phyloP scores from a whole-genome alignment of 345 rosid genomes.

The Odontarrhena argentea region DNA sequence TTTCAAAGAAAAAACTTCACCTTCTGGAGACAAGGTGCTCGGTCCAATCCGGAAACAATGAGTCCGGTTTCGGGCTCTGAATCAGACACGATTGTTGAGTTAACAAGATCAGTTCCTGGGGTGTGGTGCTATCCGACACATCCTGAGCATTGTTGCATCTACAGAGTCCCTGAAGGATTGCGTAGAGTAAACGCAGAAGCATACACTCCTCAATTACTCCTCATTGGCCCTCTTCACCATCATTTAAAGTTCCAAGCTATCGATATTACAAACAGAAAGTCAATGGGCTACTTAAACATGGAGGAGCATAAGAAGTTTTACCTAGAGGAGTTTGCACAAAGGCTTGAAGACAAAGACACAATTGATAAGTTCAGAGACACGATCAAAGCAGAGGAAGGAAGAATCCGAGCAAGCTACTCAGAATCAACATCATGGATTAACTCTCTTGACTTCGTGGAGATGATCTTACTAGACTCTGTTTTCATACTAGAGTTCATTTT shows the following conservation, averaged over 20 bases:
- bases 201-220: background rate
- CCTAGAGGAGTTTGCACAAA: background rate
- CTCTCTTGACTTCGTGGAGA: background rate
- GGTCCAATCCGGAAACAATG: background rate
- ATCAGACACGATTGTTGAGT: background rate
- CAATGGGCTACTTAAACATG: conserved; percentile 10
- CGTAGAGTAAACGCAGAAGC: conserved; percentile 8
- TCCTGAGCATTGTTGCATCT: background rate
- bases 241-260: background rate
- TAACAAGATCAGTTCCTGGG: background rate
- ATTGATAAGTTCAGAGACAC: background rate
- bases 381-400: background rate
- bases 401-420: conserved; percentile 17
- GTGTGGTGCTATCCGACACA: background rate
- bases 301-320: conserved; percentile 1
- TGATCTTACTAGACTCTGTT: conserved; percentile 33
- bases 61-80: background rate
- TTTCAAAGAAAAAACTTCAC: too few relatives aligned
- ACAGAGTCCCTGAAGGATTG: conserved; percentile 6
- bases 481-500: conserved; percentile 30
- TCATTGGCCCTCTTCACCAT: conserved; percentile 1
- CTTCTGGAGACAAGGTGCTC: too few relatives aligned
- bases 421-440: conserved; percentile 15
- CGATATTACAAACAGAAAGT: conserved; percentile 7
- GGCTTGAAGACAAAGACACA: background rate